Conservation (phyloP, 106 monocot genomes). For the Apostasia ramifera region DNA sequence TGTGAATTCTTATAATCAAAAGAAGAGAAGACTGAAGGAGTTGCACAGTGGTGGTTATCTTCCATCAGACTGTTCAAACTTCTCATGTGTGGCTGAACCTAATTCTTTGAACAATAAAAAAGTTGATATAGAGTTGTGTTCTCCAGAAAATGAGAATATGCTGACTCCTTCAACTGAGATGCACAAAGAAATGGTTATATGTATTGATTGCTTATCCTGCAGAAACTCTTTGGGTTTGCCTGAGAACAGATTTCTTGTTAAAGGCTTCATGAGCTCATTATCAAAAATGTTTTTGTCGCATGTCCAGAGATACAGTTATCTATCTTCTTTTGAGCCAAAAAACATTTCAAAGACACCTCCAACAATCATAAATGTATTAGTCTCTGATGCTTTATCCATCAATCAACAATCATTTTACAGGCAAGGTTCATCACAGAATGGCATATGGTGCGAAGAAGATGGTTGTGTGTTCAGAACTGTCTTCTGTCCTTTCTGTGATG, state of each 20-base stretch:
- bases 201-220: slow-evolving; percentile 57
- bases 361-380: slow-evolving; percentile 16
- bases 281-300: slow-evolving; percentile 53
- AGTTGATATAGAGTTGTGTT: not conserved
- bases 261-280: slow-evolving; percentile 31
- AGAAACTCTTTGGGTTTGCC: slow-evolving; percentile 40
- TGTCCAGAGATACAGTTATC: slow-evolving; percentile 34
- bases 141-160: not conserved
- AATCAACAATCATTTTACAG: slow-evolving; percentile 26
- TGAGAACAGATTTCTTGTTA: slow-evolving; percentile 43
- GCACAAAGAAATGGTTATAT: slow-evolving; percentile 20
- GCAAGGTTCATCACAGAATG: slow-evolving; percentile 7
- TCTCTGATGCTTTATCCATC: slow-evolving; percentile 34
- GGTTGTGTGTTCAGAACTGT: slow-evolving; percentile 76
- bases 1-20: slow-evolving; percentile 58
- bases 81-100: slow-evolving; percentile 13
- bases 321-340: slow-evolving; percentile 6
- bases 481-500: slow-evolving; percentile 58
- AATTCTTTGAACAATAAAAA: slow-evolving; percentile 3
- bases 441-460: slow-evolving; percentile 74
- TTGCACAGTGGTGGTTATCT: slow-evolving; percentile 19
- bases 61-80: slow-evolving; percentile 10
- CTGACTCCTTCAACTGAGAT: slow-evolving; percentile 6
- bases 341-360: slow-evolving; percentile 6
- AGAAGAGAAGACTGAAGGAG: slow-evolving; percentile 41